Evolutionary conservation across 2,329 filamentous ascomycete genomes (phyloP).

Genomic region (Colletotrichum sp.): DNA sequence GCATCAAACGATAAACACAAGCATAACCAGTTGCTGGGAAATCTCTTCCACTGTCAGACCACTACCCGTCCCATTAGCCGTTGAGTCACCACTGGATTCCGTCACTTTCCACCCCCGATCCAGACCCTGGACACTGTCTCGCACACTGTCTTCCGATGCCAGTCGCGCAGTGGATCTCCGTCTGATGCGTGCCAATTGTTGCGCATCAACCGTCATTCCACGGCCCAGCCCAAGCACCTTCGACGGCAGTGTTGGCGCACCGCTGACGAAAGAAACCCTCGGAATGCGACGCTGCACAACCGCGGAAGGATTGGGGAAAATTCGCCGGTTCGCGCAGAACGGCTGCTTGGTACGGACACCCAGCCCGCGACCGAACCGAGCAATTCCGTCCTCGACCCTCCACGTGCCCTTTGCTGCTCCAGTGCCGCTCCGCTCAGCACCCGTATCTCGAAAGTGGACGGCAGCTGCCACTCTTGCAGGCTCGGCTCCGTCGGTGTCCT

Average conservation of each 20-base stretch:
- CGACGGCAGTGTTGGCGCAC: not conserved
- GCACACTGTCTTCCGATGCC: slow-evolving; percentile 5
- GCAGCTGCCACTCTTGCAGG: not conserved
- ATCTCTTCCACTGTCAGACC: not conserved
- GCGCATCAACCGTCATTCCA: not conserved
- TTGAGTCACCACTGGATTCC: slow-evolving; percentile 4
- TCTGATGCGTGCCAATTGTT: slow-evolving; percentile 1
- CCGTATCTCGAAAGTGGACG: not conserved
- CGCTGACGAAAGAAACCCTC: not conserved
- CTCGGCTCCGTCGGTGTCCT: not conserved
- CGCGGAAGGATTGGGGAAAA: not conserved
- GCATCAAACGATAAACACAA: not conserved
- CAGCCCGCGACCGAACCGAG: slow-evolving; percentile 10
- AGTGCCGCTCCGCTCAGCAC: not conserved
- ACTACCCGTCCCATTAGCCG: not conserved
- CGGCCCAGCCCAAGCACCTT: not conserved
- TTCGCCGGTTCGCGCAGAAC: not conserved
- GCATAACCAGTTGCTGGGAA: not conserved
- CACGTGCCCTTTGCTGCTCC: not conserved
- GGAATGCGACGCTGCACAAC: slow-evolving; percentile 2
- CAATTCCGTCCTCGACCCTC: not conserved
- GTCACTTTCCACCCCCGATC: not conserved
- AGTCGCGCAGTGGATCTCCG: not conserved
- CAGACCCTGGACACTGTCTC: not conserved
- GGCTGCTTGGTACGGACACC: not conserved